Conservation (phyloP, 2,329 filamentous ascomycete species). For the Stemphylium lycopersici region DNA sequence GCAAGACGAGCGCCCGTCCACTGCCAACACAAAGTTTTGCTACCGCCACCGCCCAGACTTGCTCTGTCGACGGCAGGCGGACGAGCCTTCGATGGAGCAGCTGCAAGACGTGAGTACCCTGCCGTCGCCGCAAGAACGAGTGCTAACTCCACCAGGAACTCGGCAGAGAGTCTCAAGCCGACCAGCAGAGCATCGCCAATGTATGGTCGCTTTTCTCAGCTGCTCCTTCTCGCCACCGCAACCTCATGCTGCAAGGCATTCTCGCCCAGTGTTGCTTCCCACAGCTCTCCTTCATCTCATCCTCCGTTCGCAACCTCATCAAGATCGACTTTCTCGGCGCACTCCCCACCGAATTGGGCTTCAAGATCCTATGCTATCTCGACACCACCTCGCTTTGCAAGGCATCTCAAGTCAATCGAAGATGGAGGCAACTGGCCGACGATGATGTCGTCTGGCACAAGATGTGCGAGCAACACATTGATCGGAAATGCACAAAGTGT, state of each 20-base stretch:
- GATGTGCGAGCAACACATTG: slow-evolving; percentile 98
- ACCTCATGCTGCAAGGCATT: slow-evolving; percentile 95
- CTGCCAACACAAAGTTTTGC: slow-evolving; percentile 87
- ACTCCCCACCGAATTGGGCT: slow-evolving; percentile 86
- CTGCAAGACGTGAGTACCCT: slow-evolving; percentile 74
- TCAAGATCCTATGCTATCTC: slow-evolving; percentile 90
- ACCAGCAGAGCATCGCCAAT: slow-evolving; percentile 94
- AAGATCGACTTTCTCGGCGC: slow-evolving; percentile 96
- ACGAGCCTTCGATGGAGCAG: slow-evolving; percentile 95
- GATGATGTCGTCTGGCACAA: slow-evolving; percentile 97
- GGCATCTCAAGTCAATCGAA: slow-evolving; percentile 87
- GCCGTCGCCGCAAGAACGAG: not conserved
- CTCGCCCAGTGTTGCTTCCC: slow-evolving; percentile 97
- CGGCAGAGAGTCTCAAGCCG: slow-evolving; percentile 77
- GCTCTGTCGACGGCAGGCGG: slow-evolving; percentile 89
- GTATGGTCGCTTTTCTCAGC: slow-evolving; percentile 98
- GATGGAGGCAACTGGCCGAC: slow-evolving; percentile 90
- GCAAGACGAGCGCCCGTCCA: slow-evolving; percentile 29
- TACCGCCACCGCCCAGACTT: slow-evolving; percentile 94
- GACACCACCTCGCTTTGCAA: slow-evolving; percentile 96
- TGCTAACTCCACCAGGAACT: slow-evolving; percentile 67
- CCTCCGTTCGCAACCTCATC: slow-evolving; percentile 89
- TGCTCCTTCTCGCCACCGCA: slow-evolving; percentile 89
- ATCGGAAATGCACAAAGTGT: slow-evolving; percentile 91
- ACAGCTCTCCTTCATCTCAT: slow-evolving; percentile 89